phyloP scores from a whole-genome alignment of 2,329 filamentous ascomycete genomes.

The Alternaria sp. region DNA sequence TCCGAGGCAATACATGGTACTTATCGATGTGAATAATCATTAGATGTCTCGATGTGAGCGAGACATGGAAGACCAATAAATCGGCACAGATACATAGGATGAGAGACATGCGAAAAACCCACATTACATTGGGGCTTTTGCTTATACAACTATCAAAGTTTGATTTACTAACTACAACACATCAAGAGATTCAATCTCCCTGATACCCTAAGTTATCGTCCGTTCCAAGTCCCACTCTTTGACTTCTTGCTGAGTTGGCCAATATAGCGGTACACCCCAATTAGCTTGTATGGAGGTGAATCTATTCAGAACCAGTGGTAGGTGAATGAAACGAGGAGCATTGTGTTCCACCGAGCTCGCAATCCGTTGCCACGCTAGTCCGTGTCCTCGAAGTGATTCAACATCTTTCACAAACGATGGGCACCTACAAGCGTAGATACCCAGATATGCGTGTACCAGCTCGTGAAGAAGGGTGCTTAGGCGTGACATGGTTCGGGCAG shows the following conservation, averaged over 20 bases:
- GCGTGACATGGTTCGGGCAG: background rate
- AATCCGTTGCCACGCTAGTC: background rate
- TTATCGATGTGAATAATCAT: background rate
- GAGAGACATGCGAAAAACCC: background rate
- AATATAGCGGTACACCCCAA: background rate
- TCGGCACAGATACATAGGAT: background rate
- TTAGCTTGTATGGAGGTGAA: background rate
- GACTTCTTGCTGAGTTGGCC: background rate
- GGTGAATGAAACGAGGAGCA: background rate
- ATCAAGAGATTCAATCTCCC: background rate
- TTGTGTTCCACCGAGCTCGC: background rate
- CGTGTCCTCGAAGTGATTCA: background rate
- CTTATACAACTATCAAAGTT: background rate
- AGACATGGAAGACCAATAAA: background rate
- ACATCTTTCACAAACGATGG: background rate
- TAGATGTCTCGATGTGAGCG: background rate
- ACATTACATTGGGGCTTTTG: background rate
- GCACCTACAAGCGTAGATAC: background rate
- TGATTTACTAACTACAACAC: background rate
- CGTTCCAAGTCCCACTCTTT: background rate
- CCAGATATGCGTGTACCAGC: background rate
- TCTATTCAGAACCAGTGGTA: background rate
- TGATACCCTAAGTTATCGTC: background rate
- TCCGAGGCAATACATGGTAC: background rate
- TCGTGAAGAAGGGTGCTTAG: background rate